Evolutionary conservation across 2,329 filamentous ascomycete genomes (phyloP), one percentile per base, ranked within the genome.

Genomic region (Mariannaea sp.): DNA sequence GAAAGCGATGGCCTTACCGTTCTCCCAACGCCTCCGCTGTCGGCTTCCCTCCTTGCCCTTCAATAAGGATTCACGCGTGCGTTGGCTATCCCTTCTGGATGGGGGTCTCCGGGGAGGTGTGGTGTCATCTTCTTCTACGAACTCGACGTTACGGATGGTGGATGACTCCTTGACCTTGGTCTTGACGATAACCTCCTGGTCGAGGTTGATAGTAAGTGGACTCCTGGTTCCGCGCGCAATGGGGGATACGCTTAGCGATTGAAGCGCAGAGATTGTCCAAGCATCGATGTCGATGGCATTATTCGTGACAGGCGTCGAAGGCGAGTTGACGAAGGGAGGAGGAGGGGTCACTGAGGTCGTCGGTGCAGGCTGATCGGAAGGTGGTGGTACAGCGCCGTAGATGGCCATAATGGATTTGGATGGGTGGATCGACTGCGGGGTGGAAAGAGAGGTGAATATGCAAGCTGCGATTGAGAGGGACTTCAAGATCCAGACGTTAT

Each of bases 31-130:
- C 65, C 93, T 87, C 43, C 93, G 81, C 66, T 93, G 86, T 29
- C 93, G 83, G 65, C 85, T 93, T 27, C 93, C 93, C 72, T 97
- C 92, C 63, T 95, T 96, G 51, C 93, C 93, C 75, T 92, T 95
- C 26, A 94, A 78, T 46, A 96, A 69, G 2, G 86, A 83, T 60
- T 96, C 91, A 14, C 92, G 85, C 45, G 82, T 75, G 49, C 75
- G 73, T 70, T 79, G 71, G 61, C 80, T 83, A 57, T 85, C 88
- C 69, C 79, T 71, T 26, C 74, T 71, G 14, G 79, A 79, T 1
- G 68, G 76, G 48, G 74, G 80, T 49, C 75, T 77, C 56, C 70
- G 76, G 56, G 71, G 76, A 51, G 72, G 71, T 9, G 67, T 66
- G 40, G 71, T 66, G n/a, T 44, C 53, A 10, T 52, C 57, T 5